phyloP scores from a whole-genome alignment of 2,329 filamentous ascomycete genomes.

The Colletotrichum acutatum region DNA sequence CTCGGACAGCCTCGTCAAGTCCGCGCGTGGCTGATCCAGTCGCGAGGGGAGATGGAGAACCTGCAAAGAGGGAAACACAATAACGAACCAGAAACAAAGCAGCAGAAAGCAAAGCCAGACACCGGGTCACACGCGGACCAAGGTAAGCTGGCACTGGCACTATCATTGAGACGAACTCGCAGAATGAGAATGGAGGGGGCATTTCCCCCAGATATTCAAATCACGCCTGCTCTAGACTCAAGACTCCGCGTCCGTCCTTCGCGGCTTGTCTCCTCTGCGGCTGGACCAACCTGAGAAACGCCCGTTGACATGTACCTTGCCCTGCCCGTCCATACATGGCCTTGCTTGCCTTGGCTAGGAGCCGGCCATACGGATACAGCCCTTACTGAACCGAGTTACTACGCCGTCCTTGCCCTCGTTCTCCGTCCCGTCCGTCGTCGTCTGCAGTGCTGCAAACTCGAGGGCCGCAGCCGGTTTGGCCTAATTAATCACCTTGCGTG shows the following conservation, averaged over 20 bases:
- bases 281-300: background rate
- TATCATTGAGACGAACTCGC: background rate
- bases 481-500: background rate
- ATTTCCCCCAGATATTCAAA: constrained; percentile 20
- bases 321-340: background rate
- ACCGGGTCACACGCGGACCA: background rate
- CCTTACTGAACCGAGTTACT: constrained; percentile 25
- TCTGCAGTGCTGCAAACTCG: background rate
- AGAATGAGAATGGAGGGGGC: background rate
- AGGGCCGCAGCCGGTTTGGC: background rate
- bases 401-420: constrained; percentile 5
- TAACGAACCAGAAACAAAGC: background rate
- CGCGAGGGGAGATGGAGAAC: background rate
- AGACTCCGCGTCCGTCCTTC: background rate
- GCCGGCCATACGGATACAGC: constrained; percentile 3
- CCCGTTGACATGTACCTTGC: constrained; percentile 12
- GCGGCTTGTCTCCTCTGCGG: background rate
- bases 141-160: background rate
- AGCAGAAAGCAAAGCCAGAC: background rate
- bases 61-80: background rate
- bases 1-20: constrained; percentile 7
- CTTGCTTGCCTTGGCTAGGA: background rate
- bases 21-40: background rate
- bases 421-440: background rate
- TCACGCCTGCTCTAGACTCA: background rate